Base-by-base conservation (phyloP, 768 basidiomycete genomes). In the Rubroboletus pulcherrimus region DNA sequence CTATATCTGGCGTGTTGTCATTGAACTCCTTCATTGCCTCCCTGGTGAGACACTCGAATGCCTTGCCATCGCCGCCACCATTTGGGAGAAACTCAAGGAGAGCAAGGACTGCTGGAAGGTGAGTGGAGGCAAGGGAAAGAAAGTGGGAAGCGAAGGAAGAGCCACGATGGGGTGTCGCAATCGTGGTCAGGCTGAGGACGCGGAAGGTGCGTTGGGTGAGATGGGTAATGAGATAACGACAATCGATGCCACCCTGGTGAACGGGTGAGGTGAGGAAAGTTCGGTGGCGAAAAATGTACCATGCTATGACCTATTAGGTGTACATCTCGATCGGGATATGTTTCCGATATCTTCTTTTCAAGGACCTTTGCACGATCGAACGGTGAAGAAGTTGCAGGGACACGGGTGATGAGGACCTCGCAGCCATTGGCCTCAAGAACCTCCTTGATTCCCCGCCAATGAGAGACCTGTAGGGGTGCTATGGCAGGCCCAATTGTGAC, bases 401-500 rank as follows among this genome's bases (percentile, higher is more conserved):
- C 95, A 14, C 93, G 84, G 0, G 94, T 93, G 64, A 98, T 90
- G 63, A 98, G 81, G 35, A 98, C 90, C 68, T 98, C 89, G 12
- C 81, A 82, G 17, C 93, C 95, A 66, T 89, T 93, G 37, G 88
- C 81, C 64, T 95, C 87, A 7, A 99, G 78, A 17, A 90, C 93
- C 68, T 98, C 92, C 65, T 89, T 87, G 60, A 99, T 96, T 7
- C 97, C 97, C 37, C 96, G 82, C 97, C 97, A 99, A 70, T 99
- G 94, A 2, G 88, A 80, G 40, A 99, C 92, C 65, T 94, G 85
- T 17, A 98, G 63, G 5, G 92, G 86, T 12, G 87, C 85, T 54
- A 87, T 89, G 43, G 86, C 74, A 2, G 81, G 85, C 1, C 89
- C 88, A 24, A 93, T 86, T 3, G 84, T 88, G 61, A 94, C 82